Base-by-base conservation (phyloP, 176 grass and related monocot species). In the Ensete glaucum region DNA sequence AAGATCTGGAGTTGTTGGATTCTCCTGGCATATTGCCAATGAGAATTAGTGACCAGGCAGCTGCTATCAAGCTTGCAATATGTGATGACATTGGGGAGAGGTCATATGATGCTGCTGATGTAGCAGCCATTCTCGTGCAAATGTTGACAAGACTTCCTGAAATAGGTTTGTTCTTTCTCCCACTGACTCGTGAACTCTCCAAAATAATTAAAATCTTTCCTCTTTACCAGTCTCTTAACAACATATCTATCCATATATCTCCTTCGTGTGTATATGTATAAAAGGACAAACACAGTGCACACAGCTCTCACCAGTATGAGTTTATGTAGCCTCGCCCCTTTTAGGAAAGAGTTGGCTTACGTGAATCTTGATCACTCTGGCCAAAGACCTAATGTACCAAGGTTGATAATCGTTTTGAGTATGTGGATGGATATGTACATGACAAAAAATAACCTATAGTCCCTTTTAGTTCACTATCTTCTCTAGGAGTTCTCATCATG, bases 61-160 rank as follows among this genome's bases (percentile, higher is more conserved):
- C 90, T 85, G 95, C 95, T 15, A 84, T 99, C 68, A 99, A 94
- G 78, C 95, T 94, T 80, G 90, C 95, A 74, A 98, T 98, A 52
- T 98, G 95, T 78, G 95, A 98, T 82, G 95, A 94, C 71, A 98
- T 98, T 27, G 95, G 90, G 59, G 95, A 98, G 82, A 91, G 86
- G 65, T 93, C 95, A 60, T 98, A 98, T 50, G 95, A 98, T 87
- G 89, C 89, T 71, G 58, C 80, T 52, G 95, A 99, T 76, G 84
- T 99, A 60, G 90, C 86, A 1, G 75, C 80, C 0, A 94, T 99
- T 71, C 88, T 94, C 80, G 81, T 94, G 68, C 91, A 93, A 69
- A 82, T 94, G 83, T 84, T 99, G 81, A 64, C 82, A 75, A 91
- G 81, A 69, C 80, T 89, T 78, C 90, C 90, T 43, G 49, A 76